Evolutionary conservation across 495 filamentous ascomycete species (phyloP), one percentile per base, ranked within the genome.

Genomic region (Staphylotrichum longicolle): DNA sequence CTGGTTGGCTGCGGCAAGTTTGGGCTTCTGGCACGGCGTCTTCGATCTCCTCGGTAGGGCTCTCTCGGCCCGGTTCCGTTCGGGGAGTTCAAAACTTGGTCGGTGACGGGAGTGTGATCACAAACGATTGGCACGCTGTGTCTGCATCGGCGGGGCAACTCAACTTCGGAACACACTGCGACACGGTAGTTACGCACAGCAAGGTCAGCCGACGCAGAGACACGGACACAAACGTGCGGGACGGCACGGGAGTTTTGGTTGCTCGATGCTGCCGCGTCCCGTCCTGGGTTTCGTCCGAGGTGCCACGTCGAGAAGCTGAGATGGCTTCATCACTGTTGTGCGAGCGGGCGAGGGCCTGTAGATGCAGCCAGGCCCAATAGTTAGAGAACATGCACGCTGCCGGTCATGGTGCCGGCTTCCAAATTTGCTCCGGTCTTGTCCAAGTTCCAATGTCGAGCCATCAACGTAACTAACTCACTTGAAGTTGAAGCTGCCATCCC

Each of bases 221-320:
- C 50, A 37, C 14, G 20, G 10, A 14, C 37, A 56, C 27, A 44
- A 42, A 57, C n/a, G 46, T 37, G 52, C 48, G 60, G 55, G 40
- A 55, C 55, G 40, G 61, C 32, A 49, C 46, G 55, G 55, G 15
- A 48, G 47, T 11, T 59, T 51, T 50, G 40, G 62, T 54, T 53
- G 55, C 54, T 57, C 57, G 59, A 69, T 61, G 67, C 62, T 61
- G 67, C 67, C 30, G 67, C 59, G 20, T 63, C 51, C 64, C 64
- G 67, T 58, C 52, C 35, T 41, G 20, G 54, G 44, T 44, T 59
- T 57, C 60, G 65, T 53, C 41, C 42, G 55, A 47, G 15, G 35
- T 27, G 48, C 32, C 37, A 58, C 34, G 20, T 27, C 20, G 20
- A 27, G 20, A 27, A 27, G 20, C 20, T 27, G 20, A 27, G 20